Conservation (phyloP, 2,329 filamentous ascomycete species). For the Fusarium nanum region DNA sequence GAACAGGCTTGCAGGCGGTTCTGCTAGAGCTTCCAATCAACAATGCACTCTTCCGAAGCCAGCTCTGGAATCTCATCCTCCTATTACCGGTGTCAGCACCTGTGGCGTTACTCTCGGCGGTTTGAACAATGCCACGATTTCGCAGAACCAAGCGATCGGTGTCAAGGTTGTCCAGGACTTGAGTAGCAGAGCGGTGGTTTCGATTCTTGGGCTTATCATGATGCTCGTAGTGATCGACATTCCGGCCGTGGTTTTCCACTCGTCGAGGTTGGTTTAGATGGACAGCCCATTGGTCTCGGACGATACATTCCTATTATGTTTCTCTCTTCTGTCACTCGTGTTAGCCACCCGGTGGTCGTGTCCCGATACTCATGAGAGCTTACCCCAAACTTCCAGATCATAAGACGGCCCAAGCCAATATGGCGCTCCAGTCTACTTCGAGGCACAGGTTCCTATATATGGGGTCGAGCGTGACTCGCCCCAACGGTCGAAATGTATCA, state of each 20-base stretch:
- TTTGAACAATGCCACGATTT: slow-evolving; percentile 37
- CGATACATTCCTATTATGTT: slow-evolving; percentile 48
- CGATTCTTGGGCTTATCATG: slow-evolving; percentile 52
- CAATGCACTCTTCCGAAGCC: slow-evolving; percentile 53
- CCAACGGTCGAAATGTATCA: slow-evolving; percentile 51
- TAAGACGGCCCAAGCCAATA: slow-evolving; percentile 55
- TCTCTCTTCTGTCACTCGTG: not conserved
- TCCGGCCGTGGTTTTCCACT: slow-evolving; percentile 49
- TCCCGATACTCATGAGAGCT: slow-evolving; percentile 38
- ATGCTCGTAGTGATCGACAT: slow-evolving; percentile 50
- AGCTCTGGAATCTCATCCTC: slow-evolving; percentile 50
- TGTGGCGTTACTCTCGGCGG: slow-evolving; percentile 44
- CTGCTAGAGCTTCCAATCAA: slow-evolving; percentile 45
- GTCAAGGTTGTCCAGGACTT: slow-evolving; percentile 46
- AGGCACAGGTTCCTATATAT: slow-evolving; percentile 48
- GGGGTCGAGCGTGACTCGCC: slow-evolving; percentile 26
- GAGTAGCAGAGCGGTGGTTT: slow-evolving; percentile 39
- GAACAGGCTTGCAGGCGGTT: slow-evolving; percentile 39
- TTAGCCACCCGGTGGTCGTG: not conserved
- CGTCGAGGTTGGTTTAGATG: slow-evolving; percentile 49
- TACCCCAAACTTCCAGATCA: slow-evolving; percentile 47
- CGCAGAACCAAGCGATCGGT: slow-evolving; percentile 41
- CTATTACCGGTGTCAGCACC: slow-evolving; percentile 49
- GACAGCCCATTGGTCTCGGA: slow-evolving; percentile 51
- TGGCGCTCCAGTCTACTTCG: slow-evolving; percentile 54